A percentile compares a stretch with the other conserved stretches of the same genome.
Evolutionary conservation across 2,329 filamentous ascomycete genomes (phyloP).

Genomic region (Neoarthrinium moseri): DNA sequence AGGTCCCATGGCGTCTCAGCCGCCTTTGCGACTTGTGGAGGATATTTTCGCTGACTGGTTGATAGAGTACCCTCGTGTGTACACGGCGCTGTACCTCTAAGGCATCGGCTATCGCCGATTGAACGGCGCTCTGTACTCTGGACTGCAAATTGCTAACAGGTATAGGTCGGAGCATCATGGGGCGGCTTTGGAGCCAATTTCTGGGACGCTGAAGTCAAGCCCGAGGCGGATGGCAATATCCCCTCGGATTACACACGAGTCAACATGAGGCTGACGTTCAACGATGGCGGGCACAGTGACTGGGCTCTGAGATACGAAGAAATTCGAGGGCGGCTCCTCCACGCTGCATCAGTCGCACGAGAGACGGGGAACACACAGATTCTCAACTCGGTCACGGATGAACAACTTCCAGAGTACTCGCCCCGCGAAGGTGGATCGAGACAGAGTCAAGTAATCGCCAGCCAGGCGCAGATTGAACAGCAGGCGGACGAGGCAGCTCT

Average conservation of each 20-base stretch:
- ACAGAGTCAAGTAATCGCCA: conserved; percentile 15
- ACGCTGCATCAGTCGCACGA: conserved; percentile 73
- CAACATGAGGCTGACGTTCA: conserved; percentile 84
- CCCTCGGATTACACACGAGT: conserved; percentile 70
- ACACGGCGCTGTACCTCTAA: too few species aligned
- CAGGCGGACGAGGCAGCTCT: conserved; percentile 21
- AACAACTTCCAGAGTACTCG: conserved; percentile 87
- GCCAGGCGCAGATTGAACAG: conserved; percentile 21
- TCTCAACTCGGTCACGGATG: conserved; percentile 65
- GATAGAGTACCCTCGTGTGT: too few species aligned
- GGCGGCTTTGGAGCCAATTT: conserved; percentile 77
- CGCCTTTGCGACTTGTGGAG: too few species aligned
- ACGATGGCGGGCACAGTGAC: conserved; percentile 91
- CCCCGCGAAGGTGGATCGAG: conserved; percentile 40
- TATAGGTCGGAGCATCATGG: conserved; percentile 65
- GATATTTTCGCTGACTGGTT: too few species aligned
- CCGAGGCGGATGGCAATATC: conserved; percentile 80
- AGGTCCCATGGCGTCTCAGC: too few species aligned
- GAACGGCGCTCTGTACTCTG: too few species aligned
- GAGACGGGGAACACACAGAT: conserved; percentile 61
- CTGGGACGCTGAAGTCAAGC: conserved; percentile 78
- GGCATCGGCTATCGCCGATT: too few species aligned
- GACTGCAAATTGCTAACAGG: not conserved
- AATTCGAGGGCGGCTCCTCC: conserved; percentile 78
- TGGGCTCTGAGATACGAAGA: conserved; percentile 81